These are phyloP conservation scores for Annona cherimola DNA, from an alignment of 164 flowering plant genomes.

Conservation along the genomic window DNA sequence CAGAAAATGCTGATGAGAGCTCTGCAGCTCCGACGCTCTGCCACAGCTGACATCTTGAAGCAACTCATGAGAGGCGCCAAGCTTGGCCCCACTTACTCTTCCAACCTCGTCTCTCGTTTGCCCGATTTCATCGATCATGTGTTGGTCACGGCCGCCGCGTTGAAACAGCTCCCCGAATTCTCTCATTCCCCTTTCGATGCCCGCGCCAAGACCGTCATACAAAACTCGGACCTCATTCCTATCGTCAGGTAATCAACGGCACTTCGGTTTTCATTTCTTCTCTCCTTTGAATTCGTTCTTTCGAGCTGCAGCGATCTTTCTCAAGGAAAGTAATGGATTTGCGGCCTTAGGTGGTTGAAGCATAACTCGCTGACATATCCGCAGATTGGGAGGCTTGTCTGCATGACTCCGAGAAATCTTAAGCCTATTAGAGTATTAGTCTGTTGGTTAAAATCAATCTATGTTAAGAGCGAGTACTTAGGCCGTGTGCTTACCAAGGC, in stretches of 20 bases:
- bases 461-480: conserved; percentile 62
- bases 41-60: conserved; percentile 57
- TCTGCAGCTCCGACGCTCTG: conserved; percentile 60
- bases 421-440: conserved; percentile 36
- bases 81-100: conserved; percentile 70
- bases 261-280: not conserved
- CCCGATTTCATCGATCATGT: conserved; percentile 60
- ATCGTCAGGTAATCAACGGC: conserved; percentile 54
- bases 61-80: conserved; percentile 54
- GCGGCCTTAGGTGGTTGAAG: conserved; percentile 75
- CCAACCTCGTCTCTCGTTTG: conserved; percentile 43
- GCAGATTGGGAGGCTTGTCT: conserved; percentile 75
- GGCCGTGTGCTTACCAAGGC: conserved; percentile 55
- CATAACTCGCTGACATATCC: conserved; percentile 77
- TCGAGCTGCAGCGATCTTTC: not conserved
- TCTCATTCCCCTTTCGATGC: conserved; percentile 45
- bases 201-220: conserved; percentile 51
- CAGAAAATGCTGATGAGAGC: conserved; percentile 56
- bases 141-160: conserved; percentile 69
- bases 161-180: conserved; percentile 62
- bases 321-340: not conserved
- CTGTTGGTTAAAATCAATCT: conserved; percentile 70
- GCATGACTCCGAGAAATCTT: conserved; percentile 50
- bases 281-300: not conserved
- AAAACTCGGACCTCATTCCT: conserved; percentile 59